Base-by-base conservation (phyloP, 495 filamentous ascomycete genomes). In the Poronia punctata region DNA sequence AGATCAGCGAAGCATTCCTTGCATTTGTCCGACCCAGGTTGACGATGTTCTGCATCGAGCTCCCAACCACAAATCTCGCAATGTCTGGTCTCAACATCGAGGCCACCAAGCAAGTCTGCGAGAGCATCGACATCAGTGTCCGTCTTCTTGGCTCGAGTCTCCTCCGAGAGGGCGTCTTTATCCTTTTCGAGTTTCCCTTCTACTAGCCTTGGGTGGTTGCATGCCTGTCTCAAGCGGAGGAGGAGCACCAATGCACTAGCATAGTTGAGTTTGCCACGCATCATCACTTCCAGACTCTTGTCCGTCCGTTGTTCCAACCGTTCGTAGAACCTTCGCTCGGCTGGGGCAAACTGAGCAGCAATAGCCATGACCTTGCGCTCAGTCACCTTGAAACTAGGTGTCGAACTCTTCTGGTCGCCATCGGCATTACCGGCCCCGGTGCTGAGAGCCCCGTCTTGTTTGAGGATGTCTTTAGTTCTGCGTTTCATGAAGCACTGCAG, bases 401-500 rank as follows among this genome's bases (percentile, higher is more conserved):
- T 72, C 4, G 48, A 53, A 16, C 52, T 46, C 37, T 70, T 60
- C 19, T 70, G 69, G 47, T 72, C 65, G 8, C 62, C 62, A 28
- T 58, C 57, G 1, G 62, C 54, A 33, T 65, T 52, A 53, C 82
- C 82, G 5, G 75, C 76, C 12, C 83, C 86, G 19, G 80, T 72
- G 38, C 84, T 84, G 7, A 86, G 65, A 7, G 83, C 83, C 27
- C 84, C 81, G 21, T 83, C 87, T 44, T 85, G 70, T 59, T 88
- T 95, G 35, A 98, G 63, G 9, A 97, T 83, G 36, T 96, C 92
- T 62, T 98, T 98, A 14, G 88, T 95, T 22, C 92, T 80, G 8
- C 92, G 80, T 64, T 97, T 89, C 93, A 97, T 97, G 61, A 95
- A 89, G 28, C 84, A 86, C 28, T 82, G 84, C n/a, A 98, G 62